Conservation (phyloP, 305 asterid genomes). For the Fraxinus angustifolia region DNA sequence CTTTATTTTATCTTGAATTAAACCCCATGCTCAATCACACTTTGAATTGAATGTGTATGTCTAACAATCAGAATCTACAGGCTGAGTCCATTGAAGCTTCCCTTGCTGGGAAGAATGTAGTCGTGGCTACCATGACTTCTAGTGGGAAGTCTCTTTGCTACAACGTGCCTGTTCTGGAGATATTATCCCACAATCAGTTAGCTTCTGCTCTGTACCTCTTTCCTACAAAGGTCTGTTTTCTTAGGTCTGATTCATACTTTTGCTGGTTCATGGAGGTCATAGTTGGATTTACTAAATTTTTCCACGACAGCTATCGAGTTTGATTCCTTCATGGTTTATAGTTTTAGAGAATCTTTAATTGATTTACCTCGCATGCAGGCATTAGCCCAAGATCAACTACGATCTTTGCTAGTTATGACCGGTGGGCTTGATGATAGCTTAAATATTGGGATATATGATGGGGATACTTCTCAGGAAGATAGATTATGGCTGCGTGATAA, state of each 20-base stretch:
- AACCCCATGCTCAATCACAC: conserved; percentile 6
- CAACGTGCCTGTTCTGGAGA: conserved; percentile 90
- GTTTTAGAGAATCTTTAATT: conserved; percentile 20
- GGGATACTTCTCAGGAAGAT: conserved; percentile 85
- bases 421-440: conserved; percentile 57
- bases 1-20: conserved; percentile 15
- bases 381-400: conserved; percentile 92
- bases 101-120: conserved; percentile 81
- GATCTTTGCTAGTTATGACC: conserved; percentile 62
- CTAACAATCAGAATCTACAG: conserved; percentile 38
- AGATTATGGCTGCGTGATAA: conserved; percentile 79
- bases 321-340: conserved; percentile 13
- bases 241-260: conserved; percentile 5
- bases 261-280: conserved; percentile 13
- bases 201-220: conserved; percentile 90
- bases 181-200: conserved; percentile 48
- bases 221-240: conserved; percentile 77
- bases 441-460: conserved; percentile 85
- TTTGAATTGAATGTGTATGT: conserved; percentile 19
- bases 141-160: conserved; percentile 99
- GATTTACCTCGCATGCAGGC: conserved; percentile 54
- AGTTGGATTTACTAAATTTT: conserved; percentile 20
- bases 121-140: conserved; percentile 93
- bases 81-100: conserved; percentile 81
- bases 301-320: conserved; percentile 13